Evolutionary conservation across 2,329 filamentous ascomycete species (phyloP).

Genomic region (Diplocarpon mali): DNA sequence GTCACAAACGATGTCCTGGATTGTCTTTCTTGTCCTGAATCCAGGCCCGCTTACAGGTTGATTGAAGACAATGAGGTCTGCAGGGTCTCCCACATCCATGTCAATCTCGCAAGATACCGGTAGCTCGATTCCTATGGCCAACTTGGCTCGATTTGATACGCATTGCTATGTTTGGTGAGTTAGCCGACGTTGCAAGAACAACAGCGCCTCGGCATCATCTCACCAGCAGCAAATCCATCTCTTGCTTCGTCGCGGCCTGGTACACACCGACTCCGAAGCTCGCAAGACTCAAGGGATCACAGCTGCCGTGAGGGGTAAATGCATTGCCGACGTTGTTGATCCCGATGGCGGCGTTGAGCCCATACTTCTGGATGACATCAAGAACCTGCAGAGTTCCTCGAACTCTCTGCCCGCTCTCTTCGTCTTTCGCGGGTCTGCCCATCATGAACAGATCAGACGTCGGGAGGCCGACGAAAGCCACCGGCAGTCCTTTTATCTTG

Average conservation of each 20-base stretch:
- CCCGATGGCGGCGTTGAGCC: constrained; percentile 48
- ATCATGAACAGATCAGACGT: constrained; percentile 68
- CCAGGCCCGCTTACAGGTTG: constrained; percentile 7
- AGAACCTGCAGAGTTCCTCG: constrained; percentile 53
- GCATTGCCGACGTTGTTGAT: constrained; percentile 67
- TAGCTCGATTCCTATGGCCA: constrained; percentile 21
- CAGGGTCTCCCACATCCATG: constrained; percentile 18
- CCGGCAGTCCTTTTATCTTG: constrained; percentile 41
- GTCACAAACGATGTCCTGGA: constrained; percentile 22
- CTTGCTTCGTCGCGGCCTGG: constrained; percentile 49
- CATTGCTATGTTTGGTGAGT: constrained; percentile 18
- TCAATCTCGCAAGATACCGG: constrained; percentile 9
- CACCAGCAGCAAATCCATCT: constrained; percentile 47
- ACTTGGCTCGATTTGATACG: constrained; percentile 23
- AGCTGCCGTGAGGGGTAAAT: constrained; percentile 59
- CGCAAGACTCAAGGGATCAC: constrained; percentile 53
- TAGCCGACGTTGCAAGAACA: constrained; percentile 6
- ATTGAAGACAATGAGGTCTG: constrained; percentile 24
- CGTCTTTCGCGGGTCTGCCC: constrained; percentile 31
- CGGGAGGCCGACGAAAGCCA: constrained; percentile 58
- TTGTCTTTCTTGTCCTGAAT: constrained; percentile 9
- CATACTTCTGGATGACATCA: constrained; percentile 46
- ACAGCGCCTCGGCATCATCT: constrained; percentile 19
- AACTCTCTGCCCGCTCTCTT: constrained; percentile 27
- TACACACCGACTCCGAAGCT: constrained; percentile 55